Conservation (phyloP, 176 grass and related monocot species). For the Bolboschoenus planiculmis region DNA sequence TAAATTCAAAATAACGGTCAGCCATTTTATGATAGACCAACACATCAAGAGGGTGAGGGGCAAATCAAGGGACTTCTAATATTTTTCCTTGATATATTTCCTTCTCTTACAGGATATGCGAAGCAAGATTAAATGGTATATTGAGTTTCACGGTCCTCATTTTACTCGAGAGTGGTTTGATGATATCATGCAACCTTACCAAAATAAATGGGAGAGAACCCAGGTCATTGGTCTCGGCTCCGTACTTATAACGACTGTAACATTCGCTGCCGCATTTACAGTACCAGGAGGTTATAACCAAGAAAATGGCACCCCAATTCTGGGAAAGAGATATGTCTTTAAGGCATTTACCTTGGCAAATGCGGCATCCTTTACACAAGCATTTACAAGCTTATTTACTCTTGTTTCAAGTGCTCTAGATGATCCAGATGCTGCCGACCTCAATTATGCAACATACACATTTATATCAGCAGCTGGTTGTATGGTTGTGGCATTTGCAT, state of each 20-base stretch:
- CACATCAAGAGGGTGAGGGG: no score
- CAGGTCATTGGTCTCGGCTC: not conserved
- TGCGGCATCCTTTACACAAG: not conserved
- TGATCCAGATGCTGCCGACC: no score
- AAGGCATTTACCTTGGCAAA: not conserved
- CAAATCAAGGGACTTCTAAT: no score
- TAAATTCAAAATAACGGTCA: no score
- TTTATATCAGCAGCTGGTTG: not conserved
- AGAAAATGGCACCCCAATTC: not conserved
- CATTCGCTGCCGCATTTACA: constrained; percentile 6
- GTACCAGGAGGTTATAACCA: not conserved
- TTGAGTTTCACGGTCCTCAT: no score
- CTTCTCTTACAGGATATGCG: no score
- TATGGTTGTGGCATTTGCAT: no score
- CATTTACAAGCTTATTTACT: not conserved
- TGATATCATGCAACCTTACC: not conserved
- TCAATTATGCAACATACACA: not conserved
- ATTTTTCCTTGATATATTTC: no score
- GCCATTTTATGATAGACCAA: no score
- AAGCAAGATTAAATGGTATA: no score
- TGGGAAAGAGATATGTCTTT: not conserved
- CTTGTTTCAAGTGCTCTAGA: not conserved
- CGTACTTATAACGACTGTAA: not conserved
- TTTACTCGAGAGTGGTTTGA: not conserved
- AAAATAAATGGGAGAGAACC: not conserved